phyloP scores from a whole-genome alignment of 495 filamentous ascomycete species.

The Penicillium robsamsonii region DNA sequence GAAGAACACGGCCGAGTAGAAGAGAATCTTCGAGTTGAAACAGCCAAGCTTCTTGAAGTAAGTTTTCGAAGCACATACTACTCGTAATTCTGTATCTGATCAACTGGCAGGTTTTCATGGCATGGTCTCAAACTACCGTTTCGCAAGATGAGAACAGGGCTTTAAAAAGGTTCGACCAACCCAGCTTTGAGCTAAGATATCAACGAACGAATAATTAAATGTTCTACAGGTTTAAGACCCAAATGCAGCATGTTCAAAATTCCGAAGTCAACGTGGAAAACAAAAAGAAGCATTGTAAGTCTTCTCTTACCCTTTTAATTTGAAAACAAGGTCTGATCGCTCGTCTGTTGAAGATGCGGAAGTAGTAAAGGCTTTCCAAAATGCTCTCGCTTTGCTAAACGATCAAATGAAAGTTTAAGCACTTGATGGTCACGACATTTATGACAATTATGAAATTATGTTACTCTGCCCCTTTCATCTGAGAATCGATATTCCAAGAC shows the following conservation, averaged over 20 bases:
- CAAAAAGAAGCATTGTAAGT: conserved; percentile 73
- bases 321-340: neutral
- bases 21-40: conserved; percentile 60
- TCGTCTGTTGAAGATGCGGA: conserved; percentile 55
- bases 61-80: neutral
- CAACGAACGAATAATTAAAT: conserved; percentile 9
- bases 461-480: neutral
- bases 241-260: conserved; percentile 68
- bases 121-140: conserved; percentile 65
- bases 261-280: conserved; percentile 64
- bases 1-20: conserved; percentile 58
- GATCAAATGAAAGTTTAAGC: conserved; percentile 29
- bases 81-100: conserved; percentile 1
- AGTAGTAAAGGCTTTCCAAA: conserved; percentile 80
- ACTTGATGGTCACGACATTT: neutral
- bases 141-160: conserved; percentile 69
- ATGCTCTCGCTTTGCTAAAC: conserved; percentile 66
- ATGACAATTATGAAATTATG: conserved; percentile 5
- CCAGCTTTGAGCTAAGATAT: neutral
- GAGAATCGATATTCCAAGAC: neutral
- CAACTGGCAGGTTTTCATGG: conserved; percentile 58
- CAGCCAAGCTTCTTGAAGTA: conserved; percentile 61
- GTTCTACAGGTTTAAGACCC: conserved; percentile 63
- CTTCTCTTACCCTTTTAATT: neutral
- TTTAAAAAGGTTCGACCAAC: conserved; percentile 57